Conservation (phyloP, 768 basidiomycete species). For the Filobasidium floriforme region DNA sequence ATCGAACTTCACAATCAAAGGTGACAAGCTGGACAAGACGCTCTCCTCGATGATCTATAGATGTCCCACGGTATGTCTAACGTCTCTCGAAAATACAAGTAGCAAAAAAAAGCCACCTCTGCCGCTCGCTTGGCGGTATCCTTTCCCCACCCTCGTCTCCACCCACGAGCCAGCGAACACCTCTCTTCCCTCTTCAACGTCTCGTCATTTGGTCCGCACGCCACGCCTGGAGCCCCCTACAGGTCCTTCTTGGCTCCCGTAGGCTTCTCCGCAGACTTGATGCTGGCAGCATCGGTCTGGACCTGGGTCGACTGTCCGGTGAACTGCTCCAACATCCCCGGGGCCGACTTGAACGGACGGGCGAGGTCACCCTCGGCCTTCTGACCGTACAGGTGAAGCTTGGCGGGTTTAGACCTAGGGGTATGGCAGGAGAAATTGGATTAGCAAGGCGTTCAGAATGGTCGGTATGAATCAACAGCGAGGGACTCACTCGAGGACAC, state of each 20-base stretch:
- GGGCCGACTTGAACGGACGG: conserved; percentile 72
- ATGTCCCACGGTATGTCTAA: not conserved
- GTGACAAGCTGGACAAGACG: no score
- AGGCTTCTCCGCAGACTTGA: conserved; percentile 82
- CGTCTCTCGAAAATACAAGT: not conserved
- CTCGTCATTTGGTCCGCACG: no score
- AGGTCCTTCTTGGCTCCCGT: conserved; percentile 68
- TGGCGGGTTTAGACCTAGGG: conserved; percentile 39
- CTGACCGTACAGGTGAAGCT: conserved; percentile 73
- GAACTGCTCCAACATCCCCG: conserved; percentile 55
- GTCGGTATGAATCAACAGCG: not conserved
- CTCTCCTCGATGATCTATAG: not conserved
- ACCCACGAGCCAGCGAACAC: no score
- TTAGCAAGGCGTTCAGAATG: no score
- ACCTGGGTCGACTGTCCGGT: conserved; percentile 35
- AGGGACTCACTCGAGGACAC: conserved; percentile 73
- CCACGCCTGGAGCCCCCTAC: no score
- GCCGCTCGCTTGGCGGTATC: no score
- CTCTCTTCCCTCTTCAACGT: no score
- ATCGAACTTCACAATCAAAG: no score
- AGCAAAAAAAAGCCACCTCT: conserved; percentile 2
- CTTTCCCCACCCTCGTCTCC: no score
- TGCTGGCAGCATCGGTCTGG: conserved; percentile 73
- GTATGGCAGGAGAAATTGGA: no score
- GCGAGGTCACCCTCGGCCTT: conserved; percentile 76